Base-by-base conservation (phyloP, 2,329 filamentous ascomycete species). In the Ustilaginoidea virens region DNA sequence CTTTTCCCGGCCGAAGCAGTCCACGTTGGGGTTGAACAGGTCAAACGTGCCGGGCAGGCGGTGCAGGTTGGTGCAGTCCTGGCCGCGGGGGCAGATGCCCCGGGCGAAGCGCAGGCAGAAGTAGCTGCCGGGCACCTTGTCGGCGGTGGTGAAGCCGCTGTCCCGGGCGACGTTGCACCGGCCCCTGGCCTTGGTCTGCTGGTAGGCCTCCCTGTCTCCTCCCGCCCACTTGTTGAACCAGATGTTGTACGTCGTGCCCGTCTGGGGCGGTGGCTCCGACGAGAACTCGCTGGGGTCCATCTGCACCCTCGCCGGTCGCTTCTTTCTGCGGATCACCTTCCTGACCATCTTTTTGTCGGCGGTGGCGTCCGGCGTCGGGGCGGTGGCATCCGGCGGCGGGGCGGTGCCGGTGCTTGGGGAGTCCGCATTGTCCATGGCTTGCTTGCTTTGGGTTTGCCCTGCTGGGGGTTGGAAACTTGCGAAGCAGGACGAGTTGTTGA, bases 221-320 rank as follows among this genome's bases (percentile, higher is more conserved):
- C 90, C 90, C 1, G 77, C 80, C 86, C 87, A 96, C 56, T 94
- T 96, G 61, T 93, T 94, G 59, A 94, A 93, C 87, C 42, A 44
- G 26, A 44, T 92, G 55, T 98, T 98, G 66, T 90, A 98, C 33
- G 86, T 83, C 0, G 82, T 92, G 30, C 90, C 90, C 0, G 87
- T 96, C 46, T 96, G 86, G 2, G 82, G 80, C 11, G 86, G 83
- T 4, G 81, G 79, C 43, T 93, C 83, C 19, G 77, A 77, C 43
- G 79, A 81, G 56, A 92, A 69, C 24, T 76, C 76, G 23, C 78
- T 74, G 2, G 85, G 74, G 47, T 98, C 90, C 45, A 94, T 77
- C 58, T 98, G 90, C 0, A 80, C 79, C 34, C 87, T 74, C 26
- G 90, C 90, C 18, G 90, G 90, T 22, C 85, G 70, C 46, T 80